Conservation (phyloP, 108 stramenopile genomes). For the Fragilaria crotonensis region DNA sequence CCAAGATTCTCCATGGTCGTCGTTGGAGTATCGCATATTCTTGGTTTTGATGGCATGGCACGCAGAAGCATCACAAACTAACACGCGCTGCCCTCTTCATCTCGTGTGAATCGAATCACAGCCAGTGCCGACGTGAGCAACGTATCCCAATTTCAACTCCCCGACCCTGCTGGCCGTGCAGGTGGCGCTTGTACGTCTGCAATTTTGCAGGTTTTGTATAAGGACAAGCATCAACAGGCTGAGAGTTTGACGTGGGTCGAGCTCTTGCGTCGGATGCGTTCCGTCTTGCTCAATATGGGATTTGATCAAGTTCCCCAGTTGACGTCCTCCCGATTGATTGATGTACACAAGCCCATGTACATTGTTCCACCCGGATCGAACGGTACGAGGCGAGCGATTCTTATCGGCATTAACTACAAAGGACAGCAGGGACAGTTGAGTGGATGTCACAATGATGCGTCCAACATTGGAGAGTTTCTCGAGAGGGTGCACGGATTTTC, state of each 20-base stretch:
- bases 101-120: too few relatives aligned
- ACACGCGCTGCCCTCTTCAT: too few relatives aligned
- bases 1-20: too few relatives aligned
- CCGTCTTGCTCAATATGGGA: slow-evolving; percentile 42
- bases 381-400: slow-evolving; percentile 52
- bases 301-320: slow-evolving; percentile 72
- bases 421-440: slow-evolving; percentile 72
- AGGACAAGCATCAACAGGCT: slow-evolving; percentile 24
- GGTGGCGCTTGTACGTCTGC: slow-evolving; percentile 92
- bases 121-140: slow-evolving; percentile 75
- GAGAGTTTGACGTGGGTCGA: slow-evolving; percentile 59
- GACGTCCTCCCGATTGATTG: slow-evolving; percentile 65
- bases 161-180: slow-evolving; percentile 47
- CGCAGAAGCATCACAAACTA: too few relatives aligned
- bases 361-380: slow-evolving; percentile 37
- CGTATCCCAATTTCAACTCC: slow-evolving; percentile 40
- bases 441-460: slow-evolving; percentile 83
- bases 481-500: slow-evolving; percentile 69
- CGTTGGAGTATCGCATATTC: too few relatives aligned
- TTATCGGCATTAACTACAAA: slow-evolving; percentile 89
- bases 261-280: slow-evolving; percentile 58
- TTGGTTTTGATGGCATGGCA: too few relatives aligned
- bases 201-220: slow-evolving; percentile 65
- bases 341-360: slow-evolving; percentile 41
- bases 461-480: slow-evolving; percentile 66